phyloP scores from a whole-genome alignment of 345 rosid species.

The Adansonia digitata region DNA sequence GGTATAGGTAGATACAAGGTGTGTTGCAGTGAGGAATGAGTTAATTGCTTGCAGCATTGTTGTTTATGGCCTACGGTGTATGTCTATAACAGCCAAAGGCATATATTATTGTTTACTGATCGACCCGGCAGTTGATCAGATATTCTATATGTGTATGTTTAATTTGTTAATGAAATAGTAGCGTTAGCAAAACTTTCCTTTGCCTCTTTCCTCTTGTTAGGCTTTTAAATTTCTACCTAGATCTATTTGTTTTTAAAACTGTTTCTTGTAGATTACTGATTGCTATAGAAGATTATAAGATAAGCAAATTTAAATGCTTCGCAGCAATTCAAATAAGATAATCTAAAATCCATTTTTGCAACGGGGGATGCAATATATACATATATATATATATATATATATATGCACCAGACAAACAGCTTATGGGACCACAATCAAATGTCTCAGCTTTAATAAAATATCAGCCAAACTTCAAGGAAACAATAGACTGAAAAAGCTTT shows the following conservation, averaged over 20 bases:
- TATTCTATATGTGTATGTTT: constrained; percentile 1
- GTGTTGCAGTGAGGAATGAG: constrained; percentile 11
- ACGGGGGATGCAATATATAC: not conserved
- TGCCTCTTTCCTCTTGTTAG: not conserved
- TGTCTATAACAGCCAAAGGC: constrained; percentile 4
- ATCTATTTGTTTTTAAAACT: not conserved
- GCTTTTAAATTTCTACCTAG: not conserved
- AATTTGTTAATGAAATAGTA: constrained; percentile 14
- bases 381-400: too few relatives aligned
- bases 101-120: not conserved
- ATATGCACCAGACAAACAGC: not conserved
- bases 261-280: not conserved
- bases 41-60: constrained; percentile 8
- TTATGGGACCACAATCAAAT: not conserved
- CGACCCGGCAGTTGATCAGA: constrained; percentile 15
- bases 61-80: constrained; percentile 7
- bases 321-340: not conserved
- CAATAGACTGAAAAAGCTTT: not conserved
- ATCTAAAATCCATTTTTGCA: not conserved
- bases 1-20: constrained; percentile 2
- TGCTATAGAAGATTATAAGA: not conserved
- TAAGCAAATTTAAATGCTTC: not conserved
- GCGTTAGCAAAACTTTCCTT: not conserved
- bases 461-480: not conserved
- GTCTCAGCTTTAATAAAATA: not conserved